phyloP scores from a whole-genome alignment of 352 stramenopile species.

The Peronosclerospora sorghi region DNA sequence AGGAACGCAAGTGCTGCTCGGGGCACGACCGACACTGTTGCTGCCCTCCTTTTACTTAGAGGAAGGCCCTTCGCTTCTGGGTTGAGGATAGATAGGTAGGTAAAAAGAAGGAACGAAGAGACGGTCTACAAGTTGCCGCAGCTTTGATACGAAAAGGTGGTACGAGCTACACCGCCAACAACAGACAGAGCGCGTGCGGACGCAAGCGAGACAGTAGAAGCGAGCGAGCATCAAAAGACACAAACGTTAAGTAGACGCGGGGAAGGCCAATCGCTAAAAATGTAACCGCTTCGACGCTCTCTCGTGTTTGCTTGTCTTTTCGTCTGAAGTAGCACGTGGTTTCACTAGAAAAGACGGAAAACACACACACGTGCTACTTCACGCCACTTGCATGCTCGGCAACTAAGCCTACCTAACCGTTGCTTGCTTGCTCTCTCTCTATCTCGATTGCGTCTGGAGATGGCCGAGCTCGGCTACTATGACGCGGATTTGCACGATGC shows the following conservation, averaged over 20 bases:
- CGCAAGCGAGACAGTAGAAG: too few relatives aligned
- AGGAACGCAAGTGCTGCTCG: constrained; percentile 4
- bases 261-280: too few relatives aligned
- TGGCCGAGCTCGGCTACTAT: constrained; percentile 85
- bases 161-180: background rate
- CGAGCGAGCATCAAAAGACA: too few relatives aligned
- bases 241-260: constrained; percentile 16
- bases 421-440: too few relatives aligned
- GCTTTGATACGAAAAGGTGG: background rate
- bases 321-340: too few relatives aligned
- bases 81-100: constrained; percentile 23
- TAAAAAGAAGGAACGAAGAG: constrained; percentile 1
- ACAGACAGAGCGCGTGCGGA: too few relatives aligned
- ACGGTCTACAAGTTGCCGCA: background rate
- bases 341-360: constrained; percentile 15
- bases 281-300: too few relatives aligned
- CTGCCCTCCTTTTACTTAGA: constrained; percentile 30
- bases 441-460: too few relatives aligned
- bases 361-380: constrained; percentile 12
- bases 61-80: constrained; percentile 23
- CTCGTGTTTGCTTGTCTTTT: too few relatives aligned
- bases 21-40: constrained; percentile 12
- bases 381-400: too few relatives aligned
- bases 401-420: too few relatives aligned
- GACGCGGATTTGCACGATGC: constrained; percentile 76